These are phyloP conservation scores for Cutaneotrichosporon sp. DNA, from an alignment of 1,284 basidiomycete genomes.

Conservation along the genomic window DNA sequence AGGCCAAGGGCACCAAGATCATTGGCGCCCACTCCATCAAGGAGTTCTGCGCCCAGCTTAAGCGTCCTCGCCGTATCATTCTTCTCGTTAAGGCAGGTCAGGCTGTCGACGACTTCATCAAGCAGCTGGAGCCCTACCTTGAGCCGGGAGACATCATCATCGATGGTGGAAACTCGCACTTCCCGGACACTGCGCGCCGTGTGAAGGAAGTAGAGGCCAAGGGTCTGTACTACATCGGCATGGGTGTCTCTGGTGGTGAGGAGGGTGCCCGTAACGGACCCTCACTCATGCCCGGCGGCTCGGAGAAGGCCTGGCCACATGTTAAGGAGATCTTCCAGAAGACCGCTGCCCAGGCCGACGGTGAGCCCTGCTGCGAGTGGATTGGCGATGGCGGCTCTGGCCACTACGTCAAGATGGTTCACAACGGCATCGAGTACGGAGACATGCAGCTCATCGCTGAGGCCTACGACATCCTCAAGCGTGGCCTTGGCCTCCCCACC, in stretches of 20 bases:
- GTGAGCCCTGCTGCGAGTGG: conserved; percentile 99
- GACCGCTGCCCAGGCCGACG: conserved; percentile 89
- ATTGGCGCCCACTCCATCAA: conserved; percentile 90
- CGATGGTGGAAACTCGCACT: conserved; percentile 99
- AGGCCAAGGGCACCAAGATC: conserved; percentile 96
- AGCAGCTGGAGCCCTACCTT: conserved; percentile 55
- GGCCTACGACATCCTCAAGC: conserved; percentile 96
- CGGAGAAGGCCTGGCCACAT: conserved; percentile 84
- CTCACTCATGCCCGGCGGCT: conserved; percentile 99
- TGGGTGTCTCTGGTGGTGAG: conserved; percentile 98
- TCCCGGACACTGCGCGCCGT: conserved; percentile 95
- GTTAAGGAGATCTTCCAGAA: conserved; percentile 99
- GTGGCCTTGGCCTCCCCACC: conserved; percentile 79
- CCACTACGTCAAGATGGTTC: conserved; percentile 69
- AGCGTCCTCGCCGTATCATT: conserved; percentile 71
- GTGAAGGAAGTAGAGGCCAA: conserved; percentile 87
- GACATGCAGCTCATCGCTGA: conserved; percentile 99
- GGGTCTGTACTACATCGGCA: conserved; percentile 94
- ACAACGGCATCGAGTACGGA: conserved; percentile 90
- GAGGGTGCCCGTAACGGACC: conserved; percentile 97
- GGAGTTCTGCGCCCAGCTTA: conserved; percentile 64
- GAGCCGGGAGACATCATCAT: conserved; percentile 87
- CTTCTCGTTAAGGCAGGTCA: conserved; percentile 70
- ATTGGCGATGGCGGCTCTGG: conserved; percentile 97
- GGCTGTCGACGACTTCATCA: conserved; percentile 59